These are phyloP conservation scores for Phoma sp. DNA, from an alignment of 2,329 filamentous ascomycete genomes.

Conservation along the genomic window DNA sequence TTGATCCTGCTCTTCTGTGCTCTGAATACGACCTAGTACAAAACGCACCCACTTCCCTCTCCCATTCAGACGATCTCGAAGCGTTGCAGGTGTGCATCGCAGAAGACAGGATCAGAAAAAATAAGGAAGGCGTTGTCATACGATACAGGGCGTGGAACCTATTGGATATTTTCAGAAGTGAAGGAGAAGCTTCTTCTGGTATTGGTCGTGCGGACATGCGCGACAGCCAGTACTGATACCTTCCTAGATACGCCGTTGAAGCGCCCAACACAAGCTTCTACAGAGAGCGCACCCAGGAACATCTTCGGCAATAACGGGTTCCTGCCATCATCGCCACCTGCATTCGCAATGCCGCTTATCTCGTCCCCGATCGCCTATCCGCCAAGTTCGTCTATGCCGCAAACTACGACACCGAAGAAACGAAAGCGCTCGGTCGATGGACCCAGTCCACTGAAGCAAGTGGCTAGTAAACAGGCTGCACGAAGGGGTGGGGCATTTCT, in stretches of 20 bases:
- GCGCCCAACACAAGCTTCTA: constrained; percentile 16
- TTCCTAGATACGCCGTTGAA: constrained; percentile 43
- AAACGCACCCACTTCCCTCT: constrained; percentile 28
- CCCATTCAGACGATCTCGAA: constrained; percentile 56
- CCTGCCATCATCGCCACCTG: constrained; percentile 54
- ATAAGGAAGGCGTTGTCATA: constrained; percentile 55
- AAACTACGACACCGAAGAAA: constrained; percentile 46
- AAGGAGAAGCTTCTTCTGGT: constrained; percentile 51
- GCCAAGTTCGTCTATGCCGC: constrained; percentile 53
- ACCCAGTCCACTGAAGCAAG: constrained; percentile 43
- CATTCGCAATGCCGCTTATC: constrained; percentile 64
- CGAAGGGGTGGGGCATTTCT: constrained; percentile 46
- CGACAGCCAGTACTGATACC: constrained; percentile 26
- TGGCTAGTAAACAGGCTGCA: constrained; percentile 41
- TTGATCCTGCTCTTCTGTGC: constrained; percentile 58
- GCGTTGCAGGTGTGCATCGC: constrained; percentile 50
- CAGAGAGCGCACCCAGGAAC: constrained; percentile 16
- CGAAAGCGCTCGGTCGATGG: constrained; percentile 41
- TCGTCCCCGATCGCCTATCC: constrained; percentile 66
- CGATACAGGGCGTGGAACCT: constrained; percentile 58
- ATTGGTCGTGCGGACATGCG: constrained; percentile 18
- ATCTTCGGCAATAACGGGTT: constrained; percentile 18
- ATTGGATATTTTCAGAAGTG: constrained; percentile 57
- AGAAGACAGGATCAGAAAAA: constrained; percentile 53
- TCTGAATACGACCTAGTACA: constrained; percentile 48